Percentiles rank a stretch among this genome's conserved stretches.
phyloP scores from a whole-genome alignment of 352 stramenopile species.

The Phytophthora sp. region DNA sequence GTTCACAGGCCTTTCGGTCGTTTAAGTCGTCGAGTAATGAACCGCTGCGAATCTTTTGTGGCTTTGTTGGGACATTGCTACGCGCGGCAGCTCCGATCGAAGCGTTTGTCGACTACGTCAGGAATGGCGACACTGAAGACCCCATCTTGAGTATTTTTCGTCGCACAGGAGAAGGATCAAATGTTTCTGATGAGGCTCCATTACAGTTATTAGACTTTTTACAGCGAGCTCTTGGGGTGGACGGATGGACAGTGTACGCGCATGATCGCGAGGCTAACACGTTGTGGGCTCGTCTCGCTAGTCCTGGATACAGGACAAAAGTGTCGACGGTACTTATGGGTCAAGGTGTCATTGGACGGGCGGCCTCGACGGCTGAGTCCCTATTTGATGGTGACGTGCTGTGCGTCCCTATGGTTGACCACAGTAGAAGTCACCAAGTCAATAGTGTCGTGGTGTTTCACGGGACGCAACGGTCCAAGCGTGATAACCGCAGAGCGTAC shows the following conservation, averaged over 20 bases:
- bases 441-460: constrained; percentile 70
- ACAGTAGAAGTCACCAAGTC: constrained; percentile 39
- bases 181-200: constrained; percentile 1
- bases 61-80: constrained; percentile 65
- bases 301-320: constrained; percentile 26
- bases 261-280: constrained; percentile 58
- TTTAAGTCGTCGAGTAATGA: constrained; percentile 31
- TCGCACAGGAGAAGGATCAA: not conserved
- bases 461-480: constrained; percentile 28
- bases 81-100: constrained; percentile 50
- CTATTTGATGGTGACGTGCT: constrained; percentile 51
- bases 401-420: constrained; percentile 59
- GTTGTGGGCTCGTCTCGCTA: constrained; percentile 54
- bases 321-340: constrained; percentile 54
- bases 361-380: constrained; percentile 40
- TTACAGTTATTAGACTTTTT: constrained; percentile 52
- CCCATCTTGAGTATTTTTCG: constrained; percentile 10
- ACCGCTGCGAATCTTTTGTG: constrained; percentile 66
- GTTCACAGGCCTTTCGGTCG: constrained; percentile 16
- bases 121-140: not conserved
- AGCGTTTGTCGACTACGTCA: constrained; percentile 23
- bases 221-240: constrained; percentile 53
- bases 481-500: constrained; percentile 36
- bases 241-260: constrained; percentile 66
- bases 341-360: constrained; percentile 60